Percentiles rank a stretch among this genome's conserved stretches.
Evolutionary conservation across 441 rosid species (phyloP).

Genomic region (Manihot esculenta): DNA sequence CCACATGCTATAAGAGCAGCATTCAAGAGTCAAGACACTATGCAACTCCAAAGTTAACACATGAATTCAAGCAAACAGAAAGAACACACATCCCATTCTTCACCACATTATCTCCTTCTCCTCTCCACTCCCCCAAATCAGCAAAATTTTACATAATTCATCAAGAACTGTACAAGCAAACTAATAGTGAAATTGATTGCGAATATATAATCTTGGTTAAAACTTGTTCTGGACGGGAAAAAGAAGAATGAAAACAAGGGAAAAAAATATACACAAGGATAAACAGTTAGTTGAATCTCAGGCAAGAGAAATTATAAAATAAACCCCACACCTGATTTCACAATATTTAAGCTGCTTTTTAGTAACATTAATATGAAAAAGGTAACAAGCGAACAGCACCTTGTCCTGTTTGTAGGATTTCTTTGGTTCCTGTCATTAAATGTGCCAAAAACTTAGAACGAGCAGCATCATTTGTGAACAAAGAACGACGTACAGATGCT

Average conservation of each 20-base stretch:
- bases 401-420: constrained; percentile 90
- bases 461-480: constrained; percentile 80
- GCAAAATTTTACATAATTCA: no score
- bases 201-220: no score
- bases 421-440: constrained; percentile 94
- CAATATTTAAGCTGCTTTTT: background rate
- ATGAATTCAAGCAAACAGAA: background rate
- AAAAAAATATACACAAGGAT: no score
- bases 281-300: background rate
- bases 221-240: no score
- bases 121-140: no score
- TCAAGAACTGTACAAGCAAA: no score
- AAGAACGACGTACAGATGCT: constrained; percentile 93
- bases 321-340: background rate
- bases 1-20: constrained; percentile 6
- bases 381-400: constrained; percentile 38
- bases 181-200: no score
- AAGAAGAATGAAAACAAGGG: no score
- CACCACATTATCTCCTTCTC: no score
- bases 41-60: background rate
- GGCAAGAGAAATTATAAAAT: background rate
- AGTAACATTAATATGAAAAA: constrained; percentile 1
- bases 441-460: constrained; percentile 93
- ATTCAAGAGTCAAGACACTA: background rate
- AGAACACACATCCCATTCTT: background rate